Evolutionary conservation across 305 asterid genomes (phyloP).

Genomic region (Fraxinus greggii): DNA sequence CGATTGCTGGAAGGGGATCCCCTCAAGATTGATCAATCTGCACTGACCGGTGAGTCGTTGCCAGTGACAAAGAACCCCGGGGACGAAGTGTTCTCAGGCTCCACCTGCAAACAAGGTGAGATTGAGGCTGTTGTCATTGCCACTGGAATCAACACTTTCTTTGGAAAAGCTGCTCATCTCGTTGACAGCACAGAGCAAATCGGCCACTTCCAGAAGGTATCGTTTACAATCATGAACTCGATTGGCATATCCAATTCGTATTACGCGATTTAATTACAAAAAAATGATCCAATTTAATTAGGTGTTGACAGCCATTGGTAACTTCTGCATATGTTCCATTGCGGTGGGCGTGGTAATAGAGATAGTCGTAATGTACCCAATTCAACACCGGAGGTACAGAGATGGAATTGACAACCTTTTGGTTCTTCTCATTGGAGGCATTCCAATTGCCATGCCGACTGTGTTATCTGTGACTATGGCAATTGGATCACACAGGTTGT

Average conservation of each 20-base stretch:
- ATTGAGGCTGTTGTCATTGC: slow-evolving; percentile 44
- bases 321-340: slow-evolving; percentile 44
- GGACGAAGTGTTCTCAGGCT: slow-evolving; percentile 39
- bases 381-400: slow-evolving; percentile 26
- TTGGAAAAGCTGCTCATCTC: slow-evolving; percentile 45
- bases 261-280: no score
- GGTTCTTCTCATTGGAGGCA: slow-evolving; percentile 38
- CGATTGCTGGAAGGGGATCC: slow-evolving; percentile 75
- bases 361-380: slow-evolving; percentile 30
- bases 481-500: slow-evolving; percentile 44
- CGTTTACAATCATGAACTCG: background rate
- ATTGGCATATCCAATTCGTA: background rate
- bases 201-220: slow-evolving; percentile 38
- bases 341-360: slow-evolving; percentile 38
- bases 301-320: slow-evolving; percentile 43
- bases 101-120: slow-evolving; percentile 45
- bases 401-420: slow-evolving; percentile 39
- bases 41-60: slow-evolving; percentile 41
- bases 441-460: slow-evolving; percentile 43
- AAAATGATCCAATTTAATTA: slow-evolving; percentile 1
- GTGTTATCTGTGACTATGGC: slow-evolving; percentile 47
- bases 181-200: slow-evolving; percentile 35
- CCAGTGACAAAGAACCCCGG: slow-evolving; percentile 40
- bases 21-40: slow-evolving; percentile 43
- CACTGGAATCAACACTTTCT: slow-evolving; percentile 42